Percentiles rank a stretch among this genome's conserved stretches.
These are phyloP conservation scores for Prinsepia uniflora DNA, from an alignment of 306 rosid species.

Conservation along the genomic window DNA sequence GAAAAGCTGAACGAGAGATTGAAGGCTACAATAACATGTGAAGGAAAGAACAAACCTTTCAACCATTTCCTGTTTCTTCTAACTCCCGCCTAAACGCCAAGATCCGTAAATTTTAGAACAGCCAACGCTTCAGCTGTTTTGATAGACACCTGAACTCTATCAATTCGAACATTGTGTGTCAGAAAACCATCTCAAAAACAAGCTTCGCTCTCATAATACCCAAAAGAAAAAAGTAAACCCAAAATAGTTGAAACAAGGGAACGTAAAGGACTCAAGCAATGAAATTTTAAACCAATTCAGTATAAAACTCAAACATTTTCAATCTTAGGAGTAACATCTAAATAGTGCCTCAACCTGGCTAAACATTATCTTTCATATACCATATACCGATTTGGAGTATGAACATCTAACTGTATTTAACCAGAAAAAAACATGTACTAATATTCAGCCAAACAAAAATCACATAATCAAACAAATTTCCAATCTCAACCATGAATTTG, in stretches of 20 bases:
- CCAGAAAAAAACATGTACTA: background rate
- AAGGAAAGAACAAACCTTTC: constrained; percentile 41
- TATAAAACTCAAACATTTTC: background rate
- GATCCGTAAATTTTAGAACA: constrained; percentile 19
- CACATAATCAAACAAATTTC: background rate
- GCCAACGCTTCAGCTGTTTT: constrained; percentile 20
- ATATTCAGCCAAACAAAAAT: background rate
- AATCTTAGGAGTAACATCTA: background rate
- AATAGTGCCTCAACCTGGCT: background rate
- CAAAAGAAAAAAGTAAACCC: background rate
- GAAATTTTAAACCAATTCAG: background rate
- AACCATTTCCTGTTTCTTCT: constrained; percentile 64
- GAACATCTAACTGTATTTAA: background rate
- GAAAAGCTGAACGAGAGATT: constrained; percentile 14
- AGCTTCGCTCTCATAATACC: background rate
- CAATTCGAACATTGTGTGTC: background rate
- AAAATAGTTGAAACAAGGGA: background rate
- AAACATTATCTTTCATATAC: background rate
- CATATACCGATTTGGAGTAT: background rate
- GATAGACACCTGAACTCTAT: constrained; percentile 17
- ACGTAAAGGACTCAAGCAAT: background rate
- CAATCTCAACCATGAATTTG: background rate
- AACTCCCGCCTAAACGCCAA: constrained; percentile 29
- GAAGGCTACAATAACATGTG: constrained; percentile 14
- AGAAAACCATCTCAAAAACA: background rate